phyloP scores from a whole-genome alignment of 768 basidiomycete genomes.

The Boletus barrowsii region DNA sequence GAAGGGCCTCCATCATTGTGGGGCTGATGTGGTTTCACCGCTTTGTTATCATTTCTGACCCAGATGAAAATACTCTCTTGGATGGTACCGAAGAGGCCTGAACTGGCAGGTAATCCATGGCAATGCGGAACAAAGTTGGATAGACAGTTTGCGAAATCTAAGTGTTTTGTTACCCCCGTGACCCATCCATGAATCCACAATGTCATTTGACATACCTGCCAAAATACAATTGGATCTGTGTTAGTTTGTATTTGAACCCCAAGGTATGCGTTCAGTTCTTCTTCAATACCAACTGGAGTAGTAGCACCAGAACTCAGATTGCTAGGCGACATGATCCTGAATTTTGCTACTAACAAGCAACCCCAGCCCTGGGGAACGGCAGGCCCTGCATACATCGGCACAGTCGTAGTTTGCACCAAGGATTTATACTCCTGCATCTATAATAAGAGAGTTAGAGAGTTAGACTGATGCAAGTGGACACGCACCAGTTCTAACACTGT shows the following conservation, averaged over 20 bases:
- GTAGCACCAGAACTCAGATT: background rate
- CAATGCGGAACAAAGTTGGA: background rate
- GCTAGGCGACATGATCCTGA: background rate
- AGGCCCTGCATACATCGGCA: too few relatives aligned
- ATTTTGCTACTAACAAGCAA: too few relatives aligned
- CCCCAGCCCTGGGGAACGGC: too few relatives aligned
- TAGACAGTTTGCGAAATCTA: background rate
- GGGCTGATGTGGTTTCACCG: background rate
- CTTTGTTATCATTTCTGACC: background rate
- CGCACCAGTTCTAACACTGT: too few relatives aligned
- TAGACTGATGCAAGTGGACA: too few relatives aligned
- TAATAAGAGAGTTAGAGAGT: too few relatives aligned
- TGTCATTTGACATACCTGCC: background rate
- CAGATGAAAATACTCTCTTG: background rate
- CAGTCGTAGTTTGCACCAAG: too few relatives aligned
- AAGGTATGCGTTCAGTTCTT: background rate
- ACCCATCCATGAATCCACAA: too few relatives aligned
- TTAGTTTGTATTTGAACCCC: background rate
- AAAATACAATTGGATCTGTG: background rate
- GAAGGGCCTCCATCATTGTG: too few relatives aligned
- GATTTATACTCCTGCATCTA: too few relatives aligned
- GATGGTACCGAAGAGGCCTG: background rate
- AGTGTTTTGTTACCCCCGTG: too few relatives aligned
- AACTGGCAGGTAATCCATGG: background rate
- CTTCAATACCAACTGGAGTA: background rate